Base-by-base conservation (phyloP, 768 basidiomycete genomes). In the Dacryopinax primogenitus region DNA sequence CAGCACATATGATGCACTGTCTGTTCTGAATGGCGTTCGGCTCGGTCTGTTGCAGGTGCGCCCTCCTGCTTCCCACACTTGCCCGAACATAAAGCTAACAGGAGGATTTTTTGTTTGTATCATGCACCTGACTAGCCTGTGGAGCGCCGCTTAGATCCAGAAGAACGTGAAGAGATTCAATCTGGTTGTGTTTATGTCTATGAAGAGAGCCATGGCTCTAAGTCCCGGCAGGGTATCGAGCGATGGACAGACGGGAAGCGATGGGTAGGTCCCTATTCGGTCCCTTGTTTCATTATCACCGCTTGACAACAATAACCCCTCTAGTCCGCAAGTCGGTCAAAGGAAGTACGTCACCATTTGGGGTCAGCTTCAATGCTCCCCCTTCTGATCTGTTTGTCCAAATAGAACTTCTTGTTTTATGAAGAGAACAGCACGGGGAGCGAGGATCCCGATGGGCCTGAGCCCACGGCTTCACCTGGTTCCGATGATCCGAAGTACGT, bases 171-270 rank as follows among this genome's bases (percentile, higher is more conserved):
- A 12, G 76, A 78, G 39, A 87, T 90, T 62, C 69, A 76, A n/a
- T 82, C 87, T 0, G 88, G 89, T 15, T 83, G 82, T 65, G 84
- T 90, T 34, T 91, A 83, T 68, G 87, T 91, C 37, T 91, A 89
- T 88, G 87, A 90, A 72, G 89, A 91, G 73, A 80, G 88, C 65
- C 84, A 58, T 21, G 51, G 51, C 26, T 58, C 51, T 3, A 58
- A 58, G 15, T 87, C 86, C 1, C 87, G 88, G 15, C 79, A 88
- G 33, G 86, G 87, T 33, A 91, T 91, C 71, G 90, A 91, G 71
- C 82, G 89, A 32, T 91, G 89, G 75, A 91, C 89, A 2, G 89
- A 91, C 73, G 89, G 89, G 26, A 81, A 85, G 70, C 81, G 85
- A 68, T 91, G 89, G 89, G 87, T 58, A 21, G 13, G 51, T 32